A percentile compares a stretch with the other conserved stretches of the same genome.
Evolutionary conservation across 2,329 filamentous ascomycete genomes (phyloP).

Genomic region (Phaeosphaeria sp.): DNA sequence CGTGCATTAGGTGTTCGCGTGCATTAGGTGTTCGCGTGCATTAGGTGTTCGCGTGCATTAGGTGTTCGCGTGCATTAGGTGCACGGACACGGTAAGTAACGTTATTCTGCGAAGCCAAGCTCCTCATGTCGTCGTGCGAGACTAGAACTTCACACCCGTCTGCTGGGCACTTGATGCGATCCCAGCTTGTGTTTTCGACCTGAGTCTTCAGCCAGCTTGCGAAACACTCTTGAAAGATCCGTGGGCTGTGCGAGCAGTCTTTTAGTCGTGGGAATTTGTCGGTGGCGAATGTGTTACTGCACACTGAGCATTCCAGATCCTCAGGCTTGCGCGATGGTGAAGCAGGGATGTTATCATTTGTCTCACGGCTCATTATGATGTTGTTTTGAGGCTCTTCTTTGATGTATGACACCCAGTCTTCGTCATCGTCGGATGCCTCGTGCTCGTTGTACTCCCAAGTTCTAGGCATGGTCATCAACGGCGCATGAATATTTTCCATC

Average conservation of each 20-base stretch:
- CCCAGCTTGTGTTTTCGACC: background rate
- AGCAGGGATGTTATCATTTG: too few relatives aligned
- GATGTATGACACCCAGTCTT: background rate
- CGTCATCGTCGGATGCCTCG: background rate
- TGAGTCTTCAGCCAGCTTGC: background rate
- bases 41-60: background rate
- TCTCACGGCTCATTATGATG: too few relatives aligned
- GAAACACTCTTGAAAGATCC: background rate
- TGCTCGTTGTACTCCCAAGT: background rate
- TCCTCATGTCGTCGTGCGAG: background rate
- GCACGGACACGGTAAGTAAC: slow-evolving; percentile 6
- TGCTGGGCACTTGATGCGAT: background rate
- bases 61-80: background rate
- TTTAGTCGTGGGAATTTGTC: background rate
- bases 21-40: too few relatives aligned
- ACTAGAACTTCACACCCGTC: background rate
- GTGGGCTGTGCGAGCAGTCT: background rate
- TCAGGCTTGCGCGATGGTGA: too few relatives aligned
- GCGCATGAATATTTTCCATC: too few relatives aligned
- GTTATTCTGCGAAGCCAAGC: background rate
- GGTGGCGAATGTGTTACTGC: background rate
- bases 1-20: too few relatives aligned
- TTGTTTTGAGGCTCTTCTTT: background rate
- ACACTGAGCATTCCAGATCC: background rate
- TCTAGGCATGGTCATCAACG: too few relatives aligned